phyloP scores from a whole-genome alignment of 345 rosid genomes.

The Mallotus nudiflorus region DNA sequence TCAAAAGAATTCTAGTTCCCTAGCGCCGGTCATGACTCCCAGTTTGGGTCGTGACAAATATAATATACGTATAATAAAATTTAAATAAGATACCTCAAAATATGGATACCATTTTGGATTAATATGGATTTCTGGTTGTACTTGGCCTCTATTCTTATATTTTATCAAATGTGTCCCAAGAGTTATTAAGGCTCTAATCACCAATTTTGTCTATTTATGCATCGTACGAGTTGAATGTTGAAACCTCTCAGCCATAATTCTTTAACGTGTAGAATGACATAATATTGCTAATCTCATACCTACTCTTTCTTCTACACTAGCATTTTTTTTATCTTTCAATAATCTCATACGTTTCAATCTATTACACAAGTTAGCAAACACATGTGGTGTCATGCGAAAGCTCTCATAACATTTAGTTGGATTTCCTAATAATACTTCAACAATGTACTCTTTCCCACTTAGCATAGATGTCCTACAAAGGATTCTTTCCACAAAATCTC shows the following conservation, averaged over 20 bases:
- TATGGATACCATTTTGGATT: no score
- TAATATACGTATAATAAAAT: no score
- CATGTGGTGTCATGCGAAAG: slow-evolving; percentile 8
- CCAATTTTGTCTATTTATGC: background rate
- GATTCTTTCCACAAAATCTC: background rate
- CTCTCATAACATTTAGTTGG: slow-evolving; percentile 3
- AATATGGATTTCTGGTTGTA: no score
- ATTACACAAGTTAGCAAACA: no score
- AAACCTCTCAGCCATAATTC: background rate
- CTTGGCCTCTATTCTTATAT: no score
- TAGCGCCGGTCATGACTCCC: no score
- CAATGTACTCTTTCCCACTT: background rate
- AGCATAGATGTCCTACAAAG: no score
- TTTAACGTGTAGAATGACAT: background rate
- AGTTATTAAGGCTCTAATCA: background rate
- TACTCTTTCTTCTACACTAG: background rate
- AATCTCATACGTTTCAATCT: background rate
- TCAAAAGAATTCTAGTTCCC: no score
- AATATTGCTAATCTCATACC: background rate
- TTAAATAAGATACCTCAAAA: no score
- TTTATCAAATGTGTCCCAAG: no score
- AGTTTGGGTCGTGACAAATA: no score
- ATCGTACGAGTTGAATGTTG: background rate
- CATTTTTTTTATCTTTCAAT: no score
- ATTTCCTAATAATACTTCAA: background rate